phyloP scores from a whole-genome alignment of 2,329 filamentous ascomycete genomes.

The Plectosphaerella plurivora region DNA sequence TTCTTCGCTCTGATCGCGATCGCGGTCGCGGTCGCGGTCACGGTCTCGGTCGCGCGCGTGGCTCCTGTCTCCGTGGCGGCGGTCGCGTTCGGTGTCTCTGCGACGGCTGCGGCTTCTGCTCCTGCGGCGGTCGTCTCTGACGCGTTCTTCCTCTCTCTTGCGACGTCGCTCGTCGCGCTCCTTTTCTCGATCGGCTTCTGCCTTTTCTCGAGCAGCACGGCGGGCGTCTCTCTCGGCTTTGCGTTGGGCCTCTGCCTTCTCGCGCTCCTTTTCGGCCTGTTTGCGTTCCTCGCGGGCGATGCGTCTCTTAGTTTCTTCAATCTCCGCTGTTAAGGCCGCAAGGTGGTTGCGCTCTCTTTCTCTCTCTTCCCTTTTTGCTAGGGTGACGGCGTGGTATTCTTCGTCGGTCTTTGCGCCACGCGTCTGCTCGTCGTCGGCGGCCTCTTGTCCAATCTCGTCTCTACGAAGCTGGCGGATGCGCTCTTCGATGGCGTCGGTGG shows the following conservation, averaged over 20 bases:
- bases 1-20: conserved; percentile 25
- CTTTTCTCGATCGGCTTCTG: conserved; percentile 42
- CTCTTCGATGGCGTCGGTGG: conserved; percentile 62
- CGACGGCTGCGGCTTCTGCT: conserved; percentile 25
- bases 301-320: conserved; percentile 57
- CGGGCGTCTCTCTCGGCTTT: conserved; percentile 47
- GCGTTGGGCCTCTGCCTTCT: conserved; percentile 44
- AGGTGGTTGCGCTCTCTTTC: conserved; percentile 58
- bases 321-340: conserved; percentile 52
- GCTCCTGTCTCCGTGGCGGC: conserved; percentile 24
- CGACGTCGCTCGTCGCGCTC: conserved; percentile 49
- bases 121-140: conserved; percentile 26
- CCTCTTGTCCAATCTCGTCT: conserved; percentile 65
- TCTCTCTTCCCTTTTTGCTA: conserved; percentile 54
- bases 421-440: conserved; percentile 58
- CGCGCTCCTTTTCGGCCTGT: conserved; percentile 41
- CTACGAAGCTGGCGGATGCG: conserved; percentile 65
- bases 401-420: conserved; percentile 70
- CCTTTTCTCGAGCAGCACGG: conserved; percentile 34
- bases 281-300: conserved; percentile 54
- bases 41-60: conserved; percentile 30
- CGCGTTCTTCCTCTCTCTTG: conserved; percentile 35
- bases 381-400: conserved; percentile 66
- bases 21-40: conserved; percentile 18
- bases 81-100: conserved; percentile 31